Base-by-base conservation (phyloP, 768 basidiomycete genomes). In the Leucocoprinus leucothites region DNA sequence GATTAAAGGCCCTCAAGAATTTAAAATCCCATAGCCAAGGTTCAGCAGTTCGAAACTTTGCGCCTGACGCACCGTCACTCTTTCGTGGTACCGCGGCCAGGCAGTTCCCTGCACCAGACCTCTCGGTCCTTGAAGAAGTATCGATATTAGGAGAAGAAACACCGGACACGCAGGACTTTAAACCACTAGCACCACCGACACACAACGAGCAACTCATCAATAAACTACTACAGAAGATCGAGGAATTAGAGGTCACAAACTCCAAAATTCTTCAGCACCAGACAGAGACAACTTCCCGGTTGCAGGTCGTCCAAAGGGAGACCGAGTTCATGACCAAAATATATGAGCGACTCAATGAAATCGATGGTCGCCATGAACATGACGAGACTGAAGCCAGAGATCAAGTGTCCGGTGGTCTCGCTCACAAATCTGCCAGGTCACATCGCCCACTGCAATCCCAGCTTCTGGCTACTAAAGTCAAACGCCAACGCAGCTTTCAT, bases 181-280 rank as follows among this genome's bases (percentile, higher is more conserved):
- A 54, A 31, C 72, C 66, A 71, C 74, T 57, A 67, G 73, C 41
- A 64, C 75, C 57, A 60, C 75, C 60, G 57, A n/a, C 38, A n/a
- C 38, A 38, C 3, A 78, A 86, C 67, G 82, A 76, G 60, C 72
- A 68, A 59, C 74, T 93, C 50, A 79, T 92, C n/a, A 74, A 82
- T 9, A 85, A 89, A 64, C 79, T 93, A 6, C 69, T 91, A 41
- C 64, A 71, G 14, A 93, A 93, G 70, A 87, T 93, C 48, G 75
- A 78, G 45, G 90, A 93, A 65, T 76, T 93, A 1, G 89, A 93
- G 63, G 78, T 84, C 36, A 81, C 87, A 2, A 93, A 93, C 60
- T 58, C 71, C 6, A 79, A 81, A 53, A 90, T 93, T 40, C 72
- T 82, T 19, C 71, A 77, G 53, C 82, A 87, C 58, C 90, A 92